Evolutionary conservation across 768 basidiomycete species (phyloP), one percentile per base, ranked within the genome.

Genomic region (Phanerochaete sordida): DNA sequence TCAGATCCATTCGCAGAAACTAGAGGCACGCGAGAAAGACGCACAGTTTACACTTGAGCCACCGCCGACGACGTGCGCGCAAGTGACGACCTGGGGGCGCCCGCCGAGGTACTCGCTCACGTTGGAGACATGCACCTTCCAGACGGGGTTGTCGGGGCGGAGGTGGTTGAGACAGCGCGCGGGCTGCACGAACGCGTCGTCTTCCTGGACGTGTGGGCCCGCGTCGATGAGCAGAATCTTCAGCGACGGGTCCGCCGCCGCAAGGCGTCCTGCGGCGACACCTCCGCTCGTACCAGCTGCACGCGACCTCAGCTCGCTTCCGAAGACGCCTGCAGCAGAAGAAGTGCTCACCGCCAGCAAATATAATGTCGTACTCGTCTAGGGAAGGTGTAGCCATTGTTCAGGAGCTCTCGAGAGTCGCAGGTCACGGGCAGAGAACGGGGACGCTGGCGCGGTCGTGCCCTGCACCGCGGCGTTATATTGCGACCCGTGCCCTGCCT

Each of bases 41-140:
- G 26, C 56, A 85, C 86, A 84, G 64, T 88, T 89, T 16, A 87
- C 77, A 54, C 74, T 73, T 0, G 84, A 85, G 0, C 85, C 85
- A 8, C 86, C 87, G 1, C 87, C 86, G 7, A 89, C 65, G 45
- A 76, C 78, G 50, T 79, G 75, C 0, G 82, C 84, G 21, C 73
- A 66, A 0, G 76, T 73, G 7, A 83, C 73, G 43, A 81, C 52
- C 3, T 73, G 64, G 6, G 71, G 64, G 5, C 87, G 84, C 5
- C 79, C 81, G 21, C 68, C 74, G 44, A 78, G 70, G 58, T 77
- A 79, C 0, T 75, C 72, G 61, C 78, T 79, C 3, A 76, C 73
- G 16, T 72, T 69, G 1, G 60, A 65, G 8, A 50, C 39, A 61
- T 85, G 74, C 52, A 74, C 71, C 1, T 77, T 77, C 55, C 85